Conservation (phyloP, 2,329 filamentous ascomycete genomes). For the Exophiala calicioides region DNA sequence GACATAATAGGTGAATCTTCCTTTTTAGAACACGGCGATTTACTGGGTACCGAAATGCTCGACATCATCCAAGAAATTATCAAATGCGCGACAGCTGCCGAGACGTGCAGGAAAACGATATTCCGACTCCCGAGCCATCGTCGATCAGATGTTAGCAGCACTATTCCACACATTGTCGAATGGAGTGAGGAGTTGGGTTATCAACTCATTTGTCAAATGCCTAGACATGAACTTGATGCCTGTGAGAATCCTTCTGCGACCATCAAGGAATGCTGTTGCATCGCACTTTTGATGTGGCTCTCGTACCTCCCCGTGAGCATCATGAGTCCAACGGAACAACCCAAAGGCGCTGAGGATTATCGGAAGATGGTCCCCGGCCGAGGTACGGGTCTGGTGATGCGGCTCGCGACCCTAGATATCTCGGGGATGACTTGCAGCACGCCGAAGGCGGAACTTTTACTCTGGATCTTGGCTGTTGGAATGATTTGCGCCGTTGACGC, state of each 20-base stretch:
- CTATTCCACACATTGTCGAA: background rate
- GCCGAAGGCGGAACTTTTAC: background rate
- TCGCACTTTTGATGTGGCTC: too few species aligned
- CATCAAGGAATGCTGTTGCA: background rate
- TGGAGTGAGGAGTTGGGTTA: background rate
- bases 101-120: background rate
- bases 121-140: background rate
- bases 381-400: background rate
- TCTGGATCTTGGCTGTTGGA: constrained; percentile 1
- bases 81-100: background rate
- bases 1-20: background rate
- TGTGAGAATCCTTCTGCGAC: too few species aligned
- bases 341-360: background rate
- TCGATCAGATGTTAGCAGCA: background rate
- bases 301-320: background rate
- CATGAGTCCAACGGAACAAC: background rate
- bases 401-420: too few species aligned
- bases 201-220: background rate
- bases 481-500: constrained; percentile 1
- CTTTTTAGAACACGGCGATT: background rate
- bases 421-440: too few species aligned
- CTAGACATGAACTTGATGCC: too few species aligned
- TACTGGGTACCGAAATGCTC: background rate
- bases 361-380: background rate
- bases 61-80: background rate